Evolutionary conservation across 352 stramenopile species (phyloP).

Genomic region (Phytophthora tentaculata): DNA sequence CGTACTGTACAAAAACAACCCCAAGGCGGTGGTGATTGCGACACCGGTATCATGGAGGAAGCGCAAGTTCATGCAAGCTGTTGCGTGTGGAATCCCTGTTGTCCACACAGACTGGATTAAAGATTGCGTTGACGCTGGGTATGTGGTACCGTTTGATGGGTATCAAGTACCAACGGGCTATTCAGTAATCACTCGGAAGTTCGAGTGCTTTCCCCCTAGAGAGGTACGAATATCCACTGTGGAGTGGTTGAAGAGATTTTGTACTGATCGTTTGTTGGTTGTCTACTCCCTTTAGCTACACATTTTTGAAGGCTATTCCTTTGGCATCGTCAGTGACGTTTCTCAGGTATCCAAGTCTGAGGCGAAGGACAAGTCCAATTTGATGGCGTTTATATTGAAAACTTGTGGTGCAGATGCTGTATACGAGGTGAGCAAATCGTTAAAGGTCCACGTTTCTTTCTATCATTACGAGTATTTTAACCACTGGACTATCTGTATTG

Average conservation of each 20-base stretch:
- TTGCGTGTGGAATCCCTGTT: conserved; percentile 83
- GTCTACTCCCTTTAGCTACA: conserved; percentile 43
- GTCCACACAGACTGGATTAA: conserved; percentile 85
- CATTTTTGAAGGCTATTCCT: conserved; percentile 66
- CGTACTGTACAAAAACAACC: conserved; percentile 50
- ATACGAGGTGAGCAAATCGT: conserved; percentile 45
- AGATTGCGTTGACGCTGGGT: conserved; percentile 55
- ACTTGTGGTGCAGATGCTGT: conserved; percentile 66
- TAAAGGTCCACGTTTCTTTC: neutral
- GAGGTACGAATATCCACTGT: too few species aligned
- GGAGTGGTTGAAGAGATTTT: too few species aligned
- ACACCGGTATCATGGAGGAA: conserved; percentile 80
- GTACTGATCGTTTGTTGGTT: conserved; percentile 15
- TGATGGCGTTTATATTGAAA: conserved; percentile 68
- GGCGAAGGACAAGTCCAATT: conserved; percentile 47
- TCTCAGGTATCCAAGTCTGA: conserved; percentile 33
- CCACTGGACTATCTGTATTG: neutral
- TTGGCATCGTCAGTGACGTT: conserved; percentile 70
- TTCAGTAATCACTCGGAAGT: conserved; percentile 66
- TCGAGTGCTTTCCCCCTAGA: conserved; percentile 54
- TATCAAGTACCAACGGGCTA: conserved; percentile 77
- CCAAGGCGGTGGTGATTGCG: conserved; percentile 74
- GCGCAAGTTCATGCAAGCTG: conserved; percentile 81
- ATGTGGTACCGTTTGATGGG: conserved; percentile 67
- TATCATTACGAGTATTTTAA: neutral